A percentile compares a stretch with the other conserved stretches of the same genome.
Conservation (phyloP, 106 monocot genomes). For the Acorus gramineus region DNA sequence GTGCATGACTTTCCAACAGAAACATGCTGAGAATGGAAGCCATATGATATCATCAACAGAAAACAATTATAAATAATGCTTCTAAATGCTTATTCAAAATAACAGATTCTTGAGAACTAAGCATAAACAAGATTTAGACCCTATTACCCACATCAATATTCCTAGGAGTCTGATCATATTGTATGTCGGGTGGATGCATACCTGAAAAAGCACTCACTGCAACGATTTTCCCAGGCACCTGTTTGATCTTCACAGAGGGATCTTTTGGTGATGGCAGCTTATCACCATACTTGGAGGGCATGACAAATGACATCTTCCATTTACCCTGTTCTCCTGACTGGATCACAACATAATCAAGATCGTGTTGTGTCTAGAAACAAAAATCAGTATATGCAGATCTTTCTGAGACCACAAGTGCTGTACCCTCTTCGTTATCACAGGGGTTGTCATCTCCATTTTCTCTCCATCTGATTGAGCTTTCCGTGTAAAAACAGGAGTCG, state of each 20-base stretch:
- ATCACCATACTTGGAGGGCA: constrained; percentile 82
- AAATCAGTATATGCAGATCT: not conserved
- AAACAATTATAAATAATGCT: too few species aligned
- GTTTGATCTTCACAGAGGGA: constrained; percentile 52
- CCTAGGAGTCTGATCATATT: too few species aligned
- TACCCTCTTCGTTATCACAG: constrained; percentile 61
- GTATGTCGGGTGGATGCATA: constrained; percentile 1
- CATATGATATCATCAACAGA: too few species aligned
- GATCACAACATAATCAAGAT: not conserved
- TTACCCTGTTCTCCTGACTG: constrained; percentile 36
- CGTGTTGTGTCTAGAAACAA: not conserved
- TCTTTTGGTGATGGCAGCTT: constrained; percentile 70
- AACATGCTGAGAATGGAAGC: too few species aligned
- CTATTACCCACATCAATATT: too few species aligned
- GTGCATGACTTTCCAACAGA: too few species aligned
- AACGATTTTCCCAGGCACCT: constrained; percentile 58
- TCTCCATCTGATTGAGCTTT: constrained; percentile 46
- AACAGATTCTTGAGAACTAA: not conserved
- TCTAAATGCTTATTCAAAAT: too few species aligned
- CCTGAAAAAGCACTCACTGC: constrained; percentile 76
- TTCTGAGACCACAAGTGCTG: too few species aligned
- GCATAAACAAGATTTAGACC: too few species aligned
- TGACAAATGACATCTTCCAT: constrained; percentile 87
- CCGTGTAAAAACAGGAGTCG: constrained; percentile 64
- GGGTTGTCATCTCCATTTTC: constrained; percentile 90